These are phyloP conservation scores for Kodamaea plutei DNA, from an alignment of 1,139 yeast species.

Conservation along the genomic window DNA sequence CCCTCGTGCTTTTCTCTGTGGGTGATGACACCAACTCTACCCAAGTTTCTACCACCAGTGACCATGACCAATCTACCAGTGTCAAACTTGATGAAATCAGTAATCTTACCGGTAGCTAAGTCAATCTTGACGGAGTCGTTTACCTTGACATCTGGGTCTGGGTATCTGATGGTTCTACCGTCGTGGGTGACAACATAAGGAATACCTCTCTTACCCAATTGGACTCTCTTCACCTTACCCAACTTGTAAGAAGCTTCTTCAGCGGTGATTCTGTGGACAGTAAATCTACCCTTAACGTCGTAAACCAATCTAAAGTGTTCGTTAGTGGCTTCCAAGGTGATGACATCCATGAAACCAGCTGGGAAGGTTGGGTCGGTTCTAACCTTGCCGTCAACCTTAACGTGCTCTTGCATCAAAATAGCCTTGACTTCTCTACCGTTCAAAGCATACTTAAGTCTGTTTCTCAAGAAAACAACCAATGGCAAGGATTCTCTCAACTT, in stretches of 20 bases:
- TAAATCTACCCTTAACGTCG: slow-evolving; percentile 98
- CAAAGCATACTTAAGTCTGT: slow-evolving; percentile 98
- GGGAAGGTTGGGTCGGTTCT: slow-evolving; percentile 99
- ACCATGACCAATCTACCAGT: slow-evolving; percentile 95
- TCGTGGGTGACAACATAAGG: slow-evolving; percentile 99
- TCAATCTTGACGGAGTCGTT: slow-evolving; percentile 97
- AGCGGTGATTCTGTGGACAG: slow-evolving; percentile 98
- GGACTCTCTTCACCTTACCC: slow-evolving; percentile 96
- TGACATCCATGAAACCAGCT: slow-evolving; percentile 99
- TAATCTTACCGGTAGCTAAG: slow-evolving; percentile 91
- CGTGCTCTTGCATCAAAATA: slow-evolving; percentile 97
- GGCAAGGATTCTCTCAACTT: slow-evolving; percentile 99
- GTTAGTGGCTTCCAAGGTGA: slow-evolving; percentile 94
- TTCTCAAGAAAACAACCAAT: slow-evolving; percentile 95
- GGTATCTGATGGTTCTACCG: slow-evolving; percentile 99
- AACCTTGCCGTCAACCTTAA: slow-evolving; percentile 97
- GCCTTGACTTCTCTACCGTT: slow-evolving; percentile 99
- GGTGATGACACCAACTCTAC: slow-evolving; percentile 96
- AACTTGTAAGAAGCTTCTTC: slow-evolving; percentile 98
- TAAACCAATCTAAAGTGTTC: slow-evolving; percentile 98
- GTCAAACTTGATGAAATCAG: slow-evolving; percentile 90
- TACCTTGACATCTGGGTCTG: slow-evolving; percentile 93
- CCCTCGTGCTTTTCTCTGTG: slow-evolving; percentile 99
- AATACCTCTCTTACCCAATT: slow-evolving; percentile 96
- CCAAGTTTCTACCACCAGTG: slow-evolving; percentile 99